Conservation (phyloP, 2,329 filamentous ascomycete species). For the Metarhizium robertsii region DNA sequence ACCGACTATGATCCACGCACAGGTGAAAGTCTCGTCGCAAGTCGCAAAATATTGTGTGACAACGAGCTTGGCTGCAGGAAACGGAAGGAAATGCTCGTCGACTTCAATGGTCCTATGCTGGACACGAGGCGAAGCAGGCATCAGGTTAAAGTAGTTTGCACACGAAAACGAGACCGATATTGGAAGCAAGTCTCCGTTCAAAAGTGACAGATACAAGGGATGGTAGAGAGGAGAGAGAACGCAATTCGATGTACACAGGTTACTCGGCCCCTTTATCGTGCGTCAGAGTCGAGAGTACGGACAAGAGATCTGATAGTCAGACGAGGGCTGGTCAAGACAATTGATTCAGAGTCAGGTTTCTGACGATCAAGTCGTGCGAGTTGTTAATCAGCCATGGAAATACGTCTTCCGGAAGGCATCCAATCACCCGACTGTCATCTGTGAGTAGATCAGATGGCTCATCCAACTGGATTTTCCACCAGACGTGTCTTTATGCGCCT, state of each 20-base stretch:
- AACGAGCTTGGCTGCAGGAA: constrained; percentile 34
- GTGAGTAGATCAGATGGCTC: background rate
- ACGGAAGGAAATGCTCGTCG: constrained; percentile 26
- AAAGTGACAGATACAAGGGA: background rate
- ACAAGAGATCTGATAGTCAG: background rate
- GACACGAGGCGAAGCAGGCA: constrained; percentile 10
- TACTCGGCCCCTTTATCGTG: background rate
- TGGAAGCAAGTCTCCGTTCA: background rate
- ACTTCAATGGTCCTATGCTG: constrained; percentile 18
- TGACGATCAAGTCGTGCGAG: background rate
- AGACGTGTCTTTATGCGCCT: background rate
- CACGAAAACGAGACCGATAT: background rate
- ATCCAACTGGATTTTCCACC: background rate
- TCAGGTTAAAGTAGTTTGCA: constrained; percentile 4
- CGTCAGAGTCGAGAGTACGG: background rate
- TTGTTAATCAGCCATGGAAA: background rate
- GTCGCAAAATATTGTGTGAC: constrained; percentile 32
- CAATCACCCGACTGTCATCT: background rate
- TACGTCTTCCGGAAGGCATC: background rate
- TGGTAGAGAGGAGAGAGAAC: background rate
- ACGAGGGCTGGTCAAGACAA: background rate
- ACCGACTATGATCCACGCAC: constrained; percentile 37
- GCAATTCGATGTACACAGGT: background rate
- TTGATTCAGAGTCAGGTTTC: background rate
- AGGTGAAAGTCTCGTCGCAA: constrained; percentile 23